Percentiles rank a stretch among this genome's conserved stretches.
These are phyloP conservation scores for Neofusicoccum sp. DNA, from an alignment of 2,329 filamentous ascomycete genomes.

Conservation along the genomic window DNA sequence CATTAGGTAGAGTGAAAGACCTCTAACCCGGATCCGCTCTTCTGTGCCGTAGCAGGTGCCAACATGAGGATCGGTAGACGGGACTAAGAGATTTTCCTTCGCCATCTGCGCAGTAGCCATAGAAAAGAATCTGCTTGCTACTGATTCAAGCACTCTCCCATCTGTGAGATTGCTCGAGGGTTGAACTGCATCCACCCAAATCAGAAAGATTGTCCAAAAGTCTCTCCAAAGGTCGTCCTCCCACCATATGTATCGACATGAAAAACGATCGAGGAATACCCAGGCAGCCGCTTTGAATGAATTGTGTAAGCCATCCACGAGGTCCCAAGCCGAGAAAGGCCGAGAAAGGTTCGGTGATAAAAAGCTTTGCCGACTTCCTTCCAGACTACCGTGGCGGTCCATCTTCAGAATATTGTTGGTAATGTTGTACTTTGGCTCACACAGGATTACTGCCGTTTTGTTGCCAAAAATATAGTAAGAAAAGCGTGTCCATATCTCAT, in stretches of 20 bases:
- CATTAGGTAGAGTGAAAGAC: slow-evolving; percentile 2
- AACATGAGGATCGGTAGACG: neutral
- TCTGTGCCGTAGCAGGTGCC: neutral
- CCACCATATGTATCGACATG: too few species aligned
- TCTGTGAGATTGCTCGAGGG: neutral
- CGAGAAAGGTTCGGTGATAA: neutral
- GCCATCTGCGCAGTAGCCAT: neutral
- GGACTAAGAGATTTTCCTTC: neutral
- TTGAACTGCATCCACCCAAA: neutral
- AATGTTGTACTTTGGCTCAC: neutral
- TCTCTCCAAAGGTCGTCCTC: neutral
- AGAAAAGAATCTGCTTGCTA: neutral
- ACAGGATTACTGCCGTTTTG: neutral
- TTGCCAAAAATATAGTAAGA: neutral
- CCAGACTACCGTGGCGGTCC: neutral
- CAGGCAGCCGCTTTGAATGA: neutral
- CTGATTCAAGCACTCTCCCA: neutral
- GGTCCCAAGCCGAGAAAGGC: neutral
- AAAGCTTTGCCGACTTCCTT: neutral
- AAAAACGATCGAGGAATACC: neutral
- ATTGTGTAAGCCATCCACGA: neutral
- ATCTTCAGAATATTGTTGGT: neutral
- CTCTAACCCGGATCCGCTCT: neutral
- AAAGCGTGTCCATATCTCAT: neutral
- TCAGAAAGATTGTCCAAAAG: neutral